Conservation (phyloP, 2,329 filamentous ascomycete species). For the Pseudogymnoascus sp. region DNA sequence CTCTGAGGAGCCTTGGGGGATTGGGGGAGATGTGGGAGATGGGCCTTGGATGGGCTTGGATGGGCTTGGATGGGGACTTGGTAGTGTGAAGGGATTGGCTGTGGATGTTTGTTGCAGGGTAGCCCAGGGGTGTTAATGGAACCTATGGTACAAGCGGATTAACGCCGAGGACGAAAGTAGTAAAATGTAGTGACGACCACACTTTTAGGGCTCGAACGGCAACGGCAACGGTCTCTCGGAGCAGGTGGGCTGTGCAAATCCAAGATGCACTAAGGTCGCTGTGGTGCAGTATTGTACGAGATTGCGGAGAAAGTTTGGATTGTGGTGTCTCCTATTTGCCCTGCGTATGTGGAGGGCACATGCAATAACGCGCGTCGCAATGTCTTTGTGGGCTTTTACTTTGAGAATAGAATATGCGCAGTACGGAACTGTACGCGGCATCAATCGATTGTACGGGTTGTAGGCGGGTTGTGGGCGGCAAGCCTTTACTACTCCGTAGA, state of each 20-base stretch:
- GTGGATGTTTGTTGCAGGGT: not conserved
- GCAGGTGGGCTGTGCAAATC: not conserved
- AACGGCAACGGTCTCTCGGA: not conserved
- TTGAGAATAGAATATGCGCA: not conserved
- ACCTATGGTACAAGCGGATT: not conserved
- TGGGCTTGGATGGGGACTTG: not conserved
- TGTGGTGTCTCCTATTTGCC: not conserved
- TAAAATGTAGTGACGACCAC: not conserved
- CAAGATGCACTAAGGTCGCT: not conserved
- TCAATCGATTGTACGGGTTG: not conserved
- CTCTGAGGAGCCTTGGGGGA: not conserved
- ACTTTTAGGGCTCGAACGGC: not conserved
- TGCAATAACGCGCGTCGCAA: not conserved
- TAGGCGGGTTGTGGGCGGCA: not conserved
- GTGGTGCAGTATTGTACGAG: not conserved
- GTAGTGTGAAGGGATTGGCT: not conserved
- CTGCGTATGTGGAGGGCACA: not conserved
- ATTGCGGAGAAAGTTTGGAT: not conserved
- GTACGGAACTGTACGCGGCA: not conserved
- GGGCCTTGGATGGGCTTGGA: not conserved
- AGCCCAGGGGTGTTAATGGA: not conserved
- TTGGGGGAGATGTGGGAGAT: not conserved
- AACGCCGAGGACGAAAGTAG: not conserved
- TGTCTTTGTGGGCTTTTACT: not conserved
- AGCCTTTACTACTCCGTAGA: not conserved